Evolutionary conservation across 257 asterid species (phyloP).

Genomic region (Hygrophila difformis): DNA sequence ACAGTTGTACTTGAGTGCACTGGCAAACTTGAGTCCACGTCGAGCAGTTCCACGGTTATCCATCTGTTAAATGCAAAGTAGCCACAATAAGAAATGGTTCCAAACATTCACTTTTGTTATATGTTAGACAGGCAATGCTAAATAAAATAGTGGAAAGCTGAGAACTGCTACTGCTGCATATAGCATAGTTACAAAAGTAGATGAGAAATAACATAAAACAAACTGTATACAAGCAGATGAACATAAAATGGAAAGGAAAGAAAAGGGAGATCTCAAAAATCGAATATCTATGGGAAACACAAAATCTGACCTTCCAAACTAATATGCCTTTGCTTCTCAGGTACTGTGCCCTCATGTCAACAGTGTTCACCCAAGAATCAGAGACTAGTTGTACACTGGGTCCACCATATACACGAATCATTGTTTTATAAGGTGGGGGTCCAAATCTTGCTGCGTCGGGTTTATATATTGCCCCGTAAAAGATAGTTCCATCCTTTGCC

Average conservation of each 20-base stretch:
- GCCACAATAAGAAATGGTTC: slow-evolving; percentile 11
- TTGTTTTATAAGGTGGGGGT: slow-evolving; percentile 86
- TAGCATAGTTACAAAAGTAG: too few species aligned
- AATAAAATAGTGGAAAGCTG: too few species aligned
- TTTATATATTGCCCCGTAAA: slow-evolving; percentile 73
- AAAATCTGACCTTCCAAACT: slow-evolving; percentile 78
- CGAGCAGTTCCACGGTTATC: slow-evolving; percentile 93
- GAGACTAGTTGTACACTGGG: slow-evolving; percentile 75
- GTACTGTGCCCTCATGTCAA: slow-evolving; percentile 91
- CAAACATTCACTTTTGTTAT: slow-evolving; percentile 20
- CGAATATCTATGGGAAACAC: too few species aligned
- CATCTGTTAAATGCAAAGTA: slow-evolving; percentile 44
- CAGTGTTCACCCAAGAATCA: slow-evolving; percentile 83
- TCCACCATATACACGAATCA: slow-evolving; percentile 95
- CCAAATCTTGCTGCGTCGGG: slow-evolving; percentile 72
- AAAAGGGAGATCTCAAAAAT: too few species aligned
- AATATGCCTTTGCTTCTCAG: slow-evolving; percentile 76
- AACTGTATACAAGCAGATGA: too few species aligned
- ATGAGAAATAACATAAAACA: too few species aligned
- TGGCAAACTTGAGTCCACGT: slow-evolving; percentile 79
- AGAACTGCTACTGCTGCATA: too few species aligned
- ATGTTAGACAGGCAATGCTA: too few species aligned
- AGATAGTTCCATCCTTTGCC: slow-evolving; percentile 64
- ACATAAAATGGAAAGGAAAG: too few species aligned
- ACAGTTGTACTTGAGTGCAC: slow-evolving; percentile 67